Evolutionary conservation across 176 grass and related monocot genomes (phyloP), one percentile per base, ranked within the genome.

Genomic region (Thalia dealbata): DNA sequence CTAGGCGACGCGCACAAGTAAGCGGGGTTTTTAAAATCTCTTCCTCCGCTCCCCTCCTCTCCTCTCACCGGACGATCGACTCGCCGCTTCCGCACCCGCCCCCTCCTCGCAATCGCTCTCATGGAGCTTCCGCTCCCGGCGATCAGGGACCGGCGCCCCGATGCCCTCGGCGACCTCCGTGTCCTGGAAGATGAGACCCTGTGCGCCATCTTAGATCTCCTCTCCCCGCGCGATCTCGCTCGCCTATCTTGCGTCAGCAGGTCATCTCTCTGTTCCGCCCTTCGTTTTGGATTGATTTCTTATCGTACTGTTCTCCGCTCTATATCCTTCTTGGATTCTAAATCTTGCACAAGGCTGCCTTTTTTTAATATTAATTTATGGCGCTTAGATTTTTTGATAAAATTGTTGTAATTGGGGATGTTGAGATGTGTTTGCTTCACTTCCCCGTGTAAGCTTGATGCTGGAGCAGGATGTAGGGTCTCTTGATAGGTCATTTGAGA

Each of bases 171-270:
- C 74, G 79, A 68, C 73, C 85, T 97, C 43, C 59, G 76, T 2
- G 81, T 88, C 81, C 87, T 97, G 55, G 83, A 87, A 58, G 90
- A 97, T 73, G 90, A 97, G 68, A 73, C 84, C 46, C 71, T 97
- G 68, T 91, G 89, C 81, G 80, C 87, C 54, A 69, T 97, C 79
- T 81, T 97, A 62, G 90, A 97, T 56, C 82, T 97, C 83, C 95
- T 97, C 81, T 26, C 83, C 68, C 90, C 83, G 23, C 38, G 75
- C 45, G 89, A 97, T 71, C 80, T 97, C 78, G 95, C 82, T 18
- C 90, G 81, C 81, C 85, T 97, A 76, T 79, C 95, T 66, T 93
- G 87, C 76, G 95, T 84, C 9, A 97, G 90, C 95, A 97, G 90
- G 95, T 93, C 18, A 10, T n/a, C 0, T 22, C n/a, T 25, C 0